A percentile compares a stretch with the other conserved stretches of the same genome.
Evolutionary conservation across 345 rosid genomes (phyloP).

Genomic region (Acer yangbiense): DNA sequence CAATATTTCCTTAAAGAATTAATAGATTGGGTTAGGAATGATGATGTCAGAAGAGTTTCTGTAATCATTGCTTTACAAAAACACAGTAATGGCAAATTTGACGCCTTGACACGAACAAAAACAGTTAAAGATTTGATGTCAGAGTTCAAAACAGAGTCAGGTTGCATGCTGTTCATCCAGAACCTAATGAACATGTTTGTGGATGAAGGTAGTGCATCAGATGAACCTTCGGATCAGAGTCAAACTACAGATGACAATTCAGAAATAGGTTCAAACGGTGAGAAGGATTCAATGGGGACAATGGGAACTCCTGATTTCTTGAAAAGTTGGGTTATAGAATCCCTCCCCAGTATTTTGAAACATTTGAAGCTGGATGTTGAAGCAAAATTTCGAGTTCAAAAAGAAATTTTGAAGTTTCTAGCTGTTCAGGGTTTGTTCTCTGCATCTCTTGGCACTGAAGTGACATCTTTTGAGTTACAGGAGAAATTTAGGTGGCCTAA

Average conservation of each 20-base stretch:
- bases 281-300: conserved; percentile 62
- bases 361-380: conserved; percentile 69
- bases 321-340: conserved; percentile 90
- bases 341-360: conserved; percentile 76
- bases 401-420: conserved; percentile 84
- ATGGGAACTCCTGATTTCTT: conserved; percentile 64
- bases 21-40: conserved; percentile 69
- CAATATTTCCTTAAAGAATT: conserved; percentile 74
- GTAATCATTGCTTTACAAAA: conserved; percentile 81
- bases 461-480: conserved; percentile 93
- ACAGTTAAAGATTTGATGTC: conserved; percentile 78
- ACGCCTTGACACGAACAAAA: conserved; percentile 65
- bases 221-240: conserved; percentile 96
- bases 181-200: conserved; percentile 76
- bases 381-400: conserved; percentile 71
- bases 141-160: conserved; percentile 77
- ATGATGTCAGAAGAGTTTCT: conserved; percentile 82
- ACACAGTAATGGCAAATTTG: conserved; percentile 91
- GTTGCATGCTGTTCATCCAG: conserved; percentile 81
- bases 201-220: conserved; percentile 73
- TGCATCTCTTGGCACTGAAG: conserved; percentile 92
- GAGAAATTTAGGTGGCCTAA: conserved; percentile 99
- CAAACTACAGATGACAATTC: conserved; percentile 99
- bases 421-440: conserved; percentile 94
- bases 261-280: conserved; percentile 80